Percentiles rank a stretch among this genome's conserved stretches.
Conservation (phyloP, 2,329 filamentous ascomycete genomes). For the Neonectria faginata region DNA sequence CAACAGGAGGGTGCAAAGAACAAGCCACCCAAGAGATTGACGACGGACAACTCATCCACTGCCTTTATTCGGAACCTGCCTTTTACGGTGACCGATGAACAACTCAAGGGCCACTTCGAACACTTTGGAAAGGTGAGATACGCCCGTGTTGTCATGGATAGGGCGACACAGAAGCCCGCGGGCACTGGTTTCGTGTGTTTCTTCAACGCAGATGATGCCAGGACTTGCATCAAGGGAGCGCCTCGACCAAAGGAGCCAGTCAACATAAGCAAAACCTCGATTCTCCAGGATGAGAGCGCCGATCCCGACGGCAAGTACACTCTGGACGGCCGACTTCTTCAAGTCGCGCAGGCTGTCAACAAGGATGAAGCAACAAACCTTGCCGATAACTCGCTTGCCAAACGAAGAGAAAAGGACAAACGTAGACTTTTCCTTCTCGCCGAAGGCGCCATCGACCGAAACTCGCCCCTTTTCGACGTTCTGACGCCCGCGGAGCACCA, state of each 20-base stretch:
- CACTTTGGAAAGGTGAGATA: conserved; percentile 91
- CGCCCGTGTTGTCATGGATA: conserved; percentile 90
- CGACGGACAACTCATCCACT: conserved; percentile 74
- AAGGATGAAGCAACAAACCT: conserved; percentile 83
- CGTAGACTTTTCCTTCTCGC: conserved; percentile 87
- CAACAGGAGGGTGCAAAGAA: conserved; percentile 53
- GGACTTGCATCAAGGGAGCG: conserved; percentile 79
- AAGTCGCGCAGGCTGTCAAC: conserved; percentile 86
- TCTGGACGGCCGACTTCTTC: conserved; percentile 87
- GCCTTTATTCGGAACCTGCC: conserved; percentile 95
- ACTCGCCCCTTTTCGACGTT: conserved; percentile 80
- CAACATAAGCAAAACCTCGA: conserved; percentile 76
- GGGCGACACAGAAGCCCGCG: conserved; percentile 83
- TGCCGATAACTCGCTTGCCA: conserved; percentile 73
- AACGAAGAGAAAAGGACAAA: conserved; percentile 83
- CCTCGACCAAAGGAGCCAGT: conserved; percentile 67
- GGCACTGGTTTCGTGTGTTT: conserved; percentile 98
- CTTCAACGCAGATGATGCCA: conserved; percentile 79
- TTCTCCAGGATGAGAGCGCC: conserved; percentile 86
- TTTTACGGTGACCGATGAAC: conserved; percentile 86
- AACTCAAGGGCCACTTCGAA: conserved; percentile 86
- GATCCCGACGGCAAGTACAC: conserved; percentile 90
- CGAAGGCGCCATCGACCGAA: conserved; percentile 85
- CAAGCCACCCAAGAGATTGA: conserved; percentile 44
- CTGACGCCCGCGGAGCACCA: conserved; percentile 84